Conservation (phyloP, 371 early-diverging fungal genomes). For the Phascolomyces articulosus region DNA sequence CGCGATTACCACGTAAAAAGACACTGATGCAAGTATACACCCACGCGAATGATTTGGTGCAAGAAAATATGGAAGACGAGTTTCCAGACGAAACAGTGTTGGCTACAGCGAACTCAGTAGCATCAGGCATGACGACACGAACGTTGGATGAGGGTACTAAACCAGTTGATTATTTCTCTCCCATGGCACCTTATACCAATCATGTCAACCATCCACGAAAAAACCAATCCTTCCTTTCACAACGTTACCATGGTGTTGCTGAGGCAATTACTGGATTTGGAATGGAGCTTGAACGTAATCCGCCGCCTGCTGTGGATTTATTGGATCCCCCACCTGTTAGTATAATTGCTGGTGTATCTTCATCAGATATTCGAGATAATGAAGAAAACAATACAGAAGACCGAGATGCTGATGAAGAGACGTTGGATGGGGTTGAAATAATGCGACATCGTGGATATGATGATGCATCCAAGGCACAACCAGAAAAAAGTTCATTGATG, state of each 20-base stretch:
- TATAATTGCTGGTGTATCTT: slow-evolving; percentile 18
- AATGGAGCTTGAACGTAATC: slow-evolving; percentile 22
- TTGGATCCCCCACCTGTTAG: slow-evolving; percentile 24
- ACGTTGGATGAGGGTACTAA: slow-evolving; percentile 3
- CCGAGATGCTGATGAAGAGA: slow-evolving; percentile 5
- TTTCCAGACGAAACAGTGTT: slow-evolving; percentile 44
- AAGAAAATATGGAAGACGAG: slow-evolving; percentile 69
- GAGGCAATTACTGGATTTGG: slow-evolving; percentile 20
- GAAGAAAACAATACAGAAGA: not conserved
- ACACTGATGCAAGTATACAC: slow-evolving; percentile 69
- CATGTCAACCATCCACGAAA: slow-evolving; percentile 18
- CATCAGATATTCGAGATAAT: slow-evolving; percentile 8
- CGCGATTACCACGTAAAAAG: slow-evolving; percentile 47
- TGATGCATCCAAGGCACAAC: slow-evolving; percentile 4
- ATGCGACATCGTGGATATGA: not conserved
- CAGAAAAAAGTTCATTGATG: slow-evolving; percentile 68
- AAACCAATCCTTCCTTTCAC: slow-evolving; percentile 11
- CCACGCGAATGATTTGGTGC: slow-evolving; percentile 63
- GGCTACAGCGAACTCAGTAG: slow-evolving; percentile 17
- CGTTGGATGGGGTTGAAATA: not conserved
- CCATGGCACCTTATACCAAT: slow-evolving; percentile 36
- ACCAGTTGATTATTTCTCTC: slow-evolving; percentile 42
- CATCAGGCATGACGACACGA: not conserved
- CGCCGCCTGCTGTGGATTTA: slow-evolving; percentile 38
- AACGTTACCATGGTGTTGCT: slow-evolving; percentile 13